Percentiles rank a stretch among this genome's conserved stretches.
phyloP scores from a whole-genome alignment of 2,329 filamentous ascomycete species.

The Diplodia intermedia region DNA sequence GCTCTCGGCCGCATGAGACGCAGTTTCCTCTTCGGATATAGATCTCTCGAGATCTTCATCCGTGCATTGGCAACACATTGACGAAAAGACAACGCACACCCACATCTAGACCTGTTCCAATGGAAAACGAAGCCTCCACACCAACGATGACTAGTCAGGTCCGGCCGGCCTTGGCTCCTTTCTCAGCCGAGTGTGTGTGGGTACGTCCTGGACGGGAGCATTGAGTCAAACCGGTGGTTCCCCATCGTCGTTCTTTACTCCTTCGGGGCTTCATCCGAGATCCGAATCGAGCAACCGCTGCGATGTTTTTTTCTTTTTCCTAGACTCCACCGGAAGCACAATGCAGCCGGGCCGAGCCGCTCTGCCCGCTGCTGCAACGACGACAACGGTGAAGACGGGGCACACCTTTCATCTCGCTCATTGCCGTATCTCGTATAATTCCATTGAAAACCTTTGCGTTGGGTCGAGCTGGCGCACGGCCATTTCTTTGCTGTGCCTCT shows the following conservation, averaged over 20 bases:
- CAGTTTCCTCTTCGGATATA: slow-evolving; percentile 21
- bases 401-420: not conserved
- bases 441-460: not conserved
- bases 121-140: not conserved
- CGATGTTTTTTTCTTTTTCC: not conserved
- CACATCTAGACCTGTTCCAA: not conserved
- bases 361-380: slow-evolving; percentile 3
- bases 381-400: not conserved
- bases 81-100: not conserved
- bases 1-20: not conserved
- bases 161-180: slow-evolving; percentile 1
- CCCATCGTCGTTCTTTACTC: not conserved
- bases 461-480: not conserved
- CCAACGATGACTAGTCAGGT: not conserved
- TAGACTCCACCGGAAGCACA: slow-evolving; percentile 5
- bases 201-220: not conserved
- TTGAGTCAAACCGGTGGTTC: not conserved
- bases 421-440: not conserved
- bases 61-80: slow-evolving; percentile 4
- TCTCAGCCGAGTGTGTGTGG: not conserved
- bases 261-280: slow-evolving; percentile 9
- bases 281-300: slow-evolving; percentile 12
- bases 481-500: not conserved
- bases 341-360: slow-evolving; percentile 21
- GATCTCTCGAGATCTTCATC: slow-evolving; percentile 7